Evolutionary conservation across 495 filamentous ascomycete species (phyloP), one percentile per base, ranked within the genome.

Genomic region (Chaetomium cochliodes): DNA sequence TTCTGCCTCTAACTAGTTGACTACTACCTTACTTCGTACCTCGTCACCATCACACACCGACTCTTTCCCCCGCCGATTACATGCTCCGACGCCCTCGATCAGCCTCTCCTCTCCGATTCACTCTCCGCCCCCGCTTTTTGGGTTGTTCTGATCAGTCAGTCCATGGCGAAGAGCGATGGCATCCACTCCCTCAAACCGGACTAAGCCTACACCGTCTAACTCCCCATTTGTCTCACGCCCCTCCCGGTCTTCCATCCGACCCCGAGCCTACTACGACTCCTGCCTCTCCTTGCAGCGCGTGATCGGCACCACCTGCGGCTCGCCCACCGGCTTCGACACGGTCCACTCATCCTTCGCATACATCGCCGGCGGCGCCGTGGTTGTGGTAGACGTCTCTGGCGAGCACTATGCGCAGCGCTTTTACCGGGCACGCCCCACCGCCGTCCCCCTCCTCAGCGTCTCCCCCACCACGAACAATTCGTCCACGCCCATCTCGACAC

Each of bases 311-410:
- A 96, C 93, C 15, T 92, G 91, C 61, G 85, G 78, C 64, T 90
- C 92, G 6, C 88, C 91, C 20, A 92, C 90, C 75, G 92, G 88
- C 58, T 96, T 98, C 74, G 93, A 96, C 70, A 84, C 85, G 59
- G 85, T 92, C 54, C 81, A 88, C 18, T 86, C 88, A 39, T 86
- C 83, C 56, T 96, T 98, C 72, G 93, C 91, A 28, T 91, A 93
- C 74, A 92, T 91, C 65, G 94, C 94, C 12, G 96, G 94, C 47
- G 93, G 92, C 16, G 90, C 91, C n/a, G 94, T 90, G 20, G 91
- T 98, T 0, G 84, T 98, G n/a, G 89, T 91, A 11, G 85, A 89
- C 64, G 78, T 97, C 28, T 87, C 92, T 61, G 87, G 89, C 46
- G 81, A 90, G 30, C 84, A 86, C 41, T 82, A 92, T 64, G 85